Evolutionary conservation across 495 filamentous ascomycete species (phyloP).

Genomic region (Penicillium maclennaniae): DNA sequence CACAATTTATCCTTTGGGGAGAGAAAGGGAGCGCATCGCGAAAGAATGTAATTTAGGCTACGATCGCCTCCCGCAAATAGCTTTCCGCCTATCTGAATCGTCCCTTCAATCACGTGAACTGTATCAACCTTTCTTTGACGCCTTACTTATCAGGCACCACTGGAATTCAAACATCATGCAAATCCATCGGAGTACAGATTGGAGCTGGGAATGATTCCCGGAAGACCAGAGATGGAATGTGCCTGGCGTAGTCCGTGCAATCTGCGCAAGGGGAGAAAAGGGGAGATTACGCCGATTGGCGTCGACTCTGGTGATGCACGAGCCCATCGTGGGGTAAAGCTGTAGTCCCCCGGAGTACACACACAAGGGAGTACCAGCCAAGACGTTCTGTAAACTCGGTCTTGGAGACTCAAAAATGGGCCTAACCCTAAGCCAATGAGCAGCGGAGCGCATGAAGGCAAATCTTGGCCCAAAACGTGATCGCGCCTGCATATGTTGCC

Average conservation of each 20-base stretch:
- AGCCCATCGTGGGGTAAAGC: constrained; percentile 6
- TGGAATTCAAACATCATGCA: too few species aligned
- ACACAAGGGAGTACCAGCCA: not conserved
- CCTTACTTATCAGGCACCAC: constrained; percentile 1
- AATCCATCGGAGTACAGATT: not conserved
- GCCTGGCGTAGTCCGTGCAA: not conserved
- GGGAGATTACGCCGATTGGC: constrained; percentile 7
- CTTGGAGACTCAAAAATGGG: not conserved
- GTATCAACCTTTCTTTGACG: not conserved
- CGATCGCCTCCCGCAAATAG: not conserved
- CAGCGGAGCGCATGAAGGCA: not conserved
- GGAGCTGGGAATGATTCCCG: not conserved
- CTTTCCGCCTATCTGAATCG: not conserved
- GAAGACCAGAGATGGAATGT: not conserved
- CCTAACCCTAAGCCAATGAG: not conserved
- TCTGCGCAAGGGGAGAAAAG: not conserved
- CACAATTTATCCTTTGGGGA: not conserved
- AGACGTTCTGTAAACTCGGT: not conserved
- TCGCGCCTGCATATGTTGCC: not conserved
- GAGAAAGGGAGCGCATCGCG: not conserved
- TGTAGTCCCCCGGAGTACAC: too few species aligned
- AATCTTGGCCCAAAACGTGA: constrained; percentile 8
- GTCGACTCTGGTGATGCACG: constrained; percentile 1
- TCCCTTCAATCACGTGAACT: not conserved
- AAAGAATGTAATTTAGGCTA: not conserved